Conservation (phyloP, 768 basidiomycete species). For the Exsudoporus frostii region DNA sequence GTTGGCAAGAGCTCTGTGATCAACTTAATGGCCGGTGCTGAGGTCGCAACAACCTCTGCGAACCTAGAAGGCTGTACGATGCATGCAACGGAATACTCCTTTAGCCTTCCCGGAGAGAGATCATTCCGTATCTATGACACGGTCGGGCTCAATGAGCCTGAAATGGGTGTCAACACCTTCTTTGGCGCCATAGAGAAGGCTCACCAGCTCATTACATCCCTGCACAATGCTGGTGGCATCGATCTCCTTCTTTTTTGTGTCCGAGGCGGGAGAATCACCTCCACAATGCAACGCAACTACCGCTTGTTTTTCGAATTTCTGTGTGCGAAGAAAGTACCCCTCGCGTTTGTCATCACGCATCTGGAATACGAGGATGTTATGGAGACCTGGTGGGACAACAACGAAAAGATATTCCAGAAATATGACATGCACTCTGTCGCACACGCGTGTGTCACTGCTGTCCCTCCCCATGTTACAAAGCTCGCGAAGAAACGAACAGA, state of each 20-base stretch:
- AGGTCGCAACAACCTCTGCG: neutral
- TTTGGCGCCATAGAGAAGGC: constrained; percentile 7
- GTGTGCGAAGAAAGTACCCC: neutral
- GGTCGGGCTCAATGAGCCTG: constrained; percentile 8
- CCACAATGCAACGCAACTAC: constrained; percentile 2
- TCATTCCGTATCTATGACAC: constrained; percentile 4
- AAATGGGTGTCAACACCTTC: neutral
- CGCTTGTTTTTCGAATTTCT: constrained; percentile 10
- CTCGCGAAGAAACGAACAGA: neutral
- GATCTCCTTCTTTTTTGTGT: constrained; percentile 11
- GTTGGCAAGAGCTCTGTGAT: constrained; percentile 7
- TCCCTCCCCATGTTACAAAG: neutral
- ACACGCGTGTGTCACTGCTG: constrained; percentile 7
- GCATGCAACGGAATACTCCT: neutral
- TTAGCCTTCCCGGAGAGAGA: neutral
- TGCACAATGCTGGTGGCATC: constrained; percentile 1
- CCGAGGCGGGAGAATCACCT: neutral
- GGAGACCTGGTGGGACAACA: constrained; percentile 8
- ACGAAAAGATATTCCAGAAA: neutral
- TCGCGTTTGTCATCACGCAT: constrained; percentile 7
- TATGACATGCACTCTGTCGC: neutral
- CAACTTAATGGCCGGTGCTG: constrained; percentile 1
- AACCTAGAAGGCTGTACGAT: constrained; percentile 1
- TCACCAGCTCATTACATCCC: neutral
- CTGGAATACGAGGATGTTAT: neutral